phyloP scores from a whole-genome alignment of 768 basidiomycete species.

The Boletellus emodensis region DNA sequence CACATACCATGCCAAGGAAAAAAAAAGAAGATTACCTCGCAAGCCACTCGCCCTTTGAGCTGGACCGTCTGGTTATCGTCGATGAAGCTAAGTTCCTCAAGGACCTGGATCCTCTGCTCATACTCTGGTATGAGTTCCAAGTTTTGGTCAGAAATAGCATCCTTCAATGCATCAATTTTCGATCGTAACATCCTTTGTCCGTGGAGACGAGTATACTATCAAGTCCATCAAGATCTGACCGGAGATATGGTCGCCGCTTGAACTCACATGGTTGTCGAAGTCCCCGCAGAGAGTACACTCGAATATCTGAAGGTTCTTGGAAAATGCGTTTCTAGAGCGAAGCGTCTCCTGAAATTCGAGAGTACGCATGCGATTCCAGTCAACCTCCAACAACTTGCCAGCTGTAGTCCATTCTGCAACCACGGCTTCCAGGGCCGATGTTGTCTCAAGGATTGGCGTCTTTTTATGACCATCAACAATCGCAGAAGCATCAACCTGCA shows the following conservation, averaged over 20 bases:
- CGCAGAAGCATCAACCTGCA: conserved; percentile 63
- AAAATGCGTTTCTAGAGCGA: conserved; percentile 50
- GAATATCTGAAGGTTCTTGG: conserved; percentile 38
- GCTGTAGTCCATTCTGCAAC: conserved; percentile 54
- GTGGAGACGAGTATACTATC: conserved; percentile 75
- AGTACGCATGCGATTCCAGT: conserved; percentile 79
- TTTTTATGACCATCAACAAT: conserved; percentile 68
- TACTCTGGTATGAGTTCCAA: conserved; percentile 96
- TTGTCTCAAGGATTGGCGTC: conserved; percentile 54
- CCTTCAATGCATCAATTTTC: conserved; percentile 73
- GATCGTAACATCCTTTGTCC: conserved; percentile 67
- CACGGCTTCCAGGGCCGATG: conserved; percentile 45
- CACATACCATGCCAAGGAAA: neutral
- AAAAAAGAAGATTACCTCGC: conserved; percentile 60
- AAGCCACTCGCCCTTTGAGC: conserved; percentile 95
- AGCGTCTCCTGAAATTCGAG: conserved; percentile 90
- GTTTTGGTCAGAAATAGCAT: conserved; percentile 93
- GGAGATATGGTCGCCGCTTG: neutral
- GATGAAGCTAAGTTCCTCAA: conserved; percentile 90
- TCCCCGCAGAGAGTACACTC: conserved; percentile 58
- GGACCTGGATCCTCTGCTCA: conserved; percentile 86
- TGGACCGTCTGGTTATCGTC: conserved; percentile 94
- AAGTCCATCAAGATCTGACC: conserved; percentile 8
- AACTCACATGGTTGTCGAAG: conserved; percentile 73
- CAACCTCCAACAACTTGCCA: conserved; percentile 62